Evolutionary conservation across 1,139 yeast genomes (phyloP), one percentile per base, ranked within the genome.

Genomic region (Candida sojae): DNA sequence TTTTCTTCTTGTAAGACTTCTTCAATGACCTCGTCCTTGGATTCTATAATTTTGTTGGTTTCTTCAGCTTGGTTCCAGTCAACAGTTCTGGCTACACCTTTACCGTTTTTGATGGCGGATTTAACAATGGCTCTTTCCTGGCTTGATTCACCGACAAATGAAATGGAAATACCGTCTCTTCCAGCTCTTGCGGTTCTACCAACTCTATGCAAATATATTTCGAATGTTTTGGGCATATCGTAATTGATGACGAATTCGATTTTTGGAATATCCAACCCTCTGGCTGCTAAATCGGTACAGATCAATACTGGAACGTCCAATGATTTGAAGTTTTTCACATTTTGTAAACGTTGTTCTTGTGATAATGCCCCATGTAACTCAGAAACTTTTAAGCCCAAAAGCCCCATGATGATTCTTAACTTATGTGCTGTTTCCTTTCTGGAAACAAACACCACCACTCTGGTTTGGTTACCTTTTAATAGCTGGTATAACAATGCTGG

Each of bases 161-260:
- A 85, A 42, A 93, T 86, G 42, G 97, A 87, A 49, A 81, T 80
- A 79, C 99, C 99, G 48, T 88, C 90, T 67, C 98, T 82, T 35
- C 99, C 99, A 46, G 97, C 99, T 81, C 99, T 89, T 9, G 99
- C 99, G 48, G 99, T 93, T 79, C 99, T 88, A 71, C 99, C 99
- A 53, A 95, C 97, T 76, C 99, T 86, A 71, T 93, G 99, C 64
- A 93, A 75, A 66, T 93, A 95, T 38, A 91, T 81, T 57, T 93
- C 99, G 61, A 88, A 85, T 25, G 88, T 77, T 64, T 90, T 89
- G 46, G 99, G 99, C 96, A 95, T 90, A 63, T 95, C 99, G 66
- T 79, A 95, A 68, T 93, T 93, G 61, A 93, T 80, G 47, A 93
- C 99, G 51, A 87, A 84, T 66, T 91, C 98, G 66, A 93, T 91